Conservation (phyloP, 2,329 filamentous ascomycete genomes). For the Penicillium frequentans region DNA sequence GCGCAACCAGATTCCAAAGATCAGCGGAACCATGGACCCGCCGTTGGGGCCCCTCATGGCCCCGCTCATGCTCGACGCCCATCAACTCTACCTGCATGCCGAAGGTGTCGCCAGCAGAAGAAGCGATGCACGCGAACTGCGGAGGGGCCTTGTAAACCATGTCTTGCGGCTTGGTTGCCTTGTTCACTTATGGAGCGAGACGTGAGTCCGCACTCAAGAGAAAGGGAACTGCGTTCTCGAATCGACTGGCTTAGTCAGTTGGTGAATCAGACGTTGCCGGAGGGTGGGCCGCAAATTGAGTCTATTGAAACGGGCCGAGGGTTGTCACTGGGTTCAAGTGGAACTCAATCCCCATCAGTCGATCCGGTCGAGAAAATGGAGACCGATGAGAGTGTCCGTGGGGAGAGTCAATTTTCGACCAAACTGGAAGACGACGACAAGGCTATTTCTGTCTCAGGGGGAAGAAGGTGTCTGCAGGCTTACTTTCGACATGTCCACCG, state of each 20-base stretch:
- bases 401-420: neutral
- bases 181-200: conserved; percentile 38
- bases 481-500: conserved; percentile 50
- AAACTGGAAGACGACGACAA: neutral
- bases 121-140: conserved; percentile 49
- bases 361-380: neutral
- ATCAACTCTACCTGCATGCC: conserved; percentile 34
- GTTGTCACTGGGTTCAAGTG: neutral
- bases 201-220: conserved; percentile 37
- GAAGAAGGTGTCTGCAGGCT: conserved; percentile 43
- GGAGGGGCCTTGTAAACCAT: conserved; percentile 37
- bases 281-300: conserved; percentile 30
- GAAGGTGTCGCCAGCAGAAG: conserved; percentile 48
- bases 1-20: neutral
- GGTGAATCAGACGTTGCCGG: conserved; percentile 36
- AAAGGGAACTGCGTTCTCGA: conserved; percentile 36
- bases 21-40: neutral
- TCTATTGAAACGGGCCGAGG: conserved; percentile 33
- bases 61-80: neutral
- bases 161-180: conserved; percentile 40
- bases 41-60: neutral
- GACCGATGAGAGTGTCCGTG: neutral
- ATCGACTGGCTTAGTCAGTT: conserved; percentile 44
- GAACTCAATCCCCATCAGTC: neutral
- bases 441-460: conserved; percentile 22